A percentile compares a stretch with the other conserved stretches of the same genome.
phyloP scores from a whole-genome alignment of 2,329 filamentous ascomycete genomes.

The Cordyceps fumosorosea region DNA sequence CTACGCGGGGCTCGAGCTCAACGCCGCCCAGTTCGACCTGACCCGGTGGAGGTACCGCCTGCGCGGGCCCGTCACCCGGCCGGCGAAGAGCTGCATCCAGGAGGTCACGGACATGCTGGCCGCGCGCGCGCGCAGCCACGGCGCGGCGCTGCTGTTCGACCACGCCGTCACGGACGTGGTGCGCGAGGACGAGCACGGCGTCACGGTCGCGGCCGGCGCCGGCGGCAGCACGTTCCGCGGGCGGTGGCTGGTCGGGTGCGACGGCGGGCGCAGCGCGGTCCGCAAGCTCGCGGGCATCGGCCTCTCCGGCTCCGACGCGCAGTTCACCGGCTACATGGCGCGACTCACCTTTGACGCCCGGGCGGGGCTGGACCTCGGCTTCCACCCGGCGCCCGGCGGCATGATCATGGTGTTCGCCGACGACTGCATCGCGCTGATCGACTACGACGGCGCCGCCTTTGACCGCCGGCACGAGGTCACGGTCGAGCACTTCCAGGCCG shows the following conservation, averaged over 20 bases:
- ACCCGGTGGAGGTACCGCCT: conserved; percentile 25
- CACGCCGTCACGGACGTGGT: conserved; percentile 19
- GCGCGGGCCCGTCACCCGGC: conserved; percentile 22
- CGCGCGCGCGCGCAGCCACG: conserved; percentile 21
- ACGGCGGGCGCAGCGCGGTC: conserved; percentile 34
- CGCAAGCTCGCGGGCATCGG: conserved; percentile 31
- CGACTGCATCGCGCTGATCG: conserved; percentile 17
- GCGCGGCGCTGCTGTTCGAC: conserved; percentile 24
- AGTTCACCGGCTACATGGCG: conserved; percentile 29
- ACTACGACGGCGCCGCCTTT: conserved; percentile 18
- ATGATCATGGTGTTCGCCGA: conserved; percentile 24
- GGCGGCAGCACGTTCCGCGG: neutral
- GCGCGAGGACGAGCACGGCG: conserved; percentile 17
- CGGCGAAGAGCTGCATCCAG: conserved; percentile 18
- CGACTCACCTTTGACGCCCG: conserved; percentile 27
- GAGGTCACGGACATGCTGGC: conserved; percentile 18
- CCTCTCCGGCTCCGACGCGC: conserved; percentile 30
- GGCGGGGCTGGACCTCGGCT: conserved; percentile 22
- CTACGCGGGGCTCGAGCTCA: conserved; percentile 26
- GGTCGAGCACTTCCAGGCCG: conserved; percentile 18
- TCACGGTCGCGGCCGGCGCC: conserved; percentile 18
- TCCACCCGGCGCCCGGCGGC: conserved; percentile 16
- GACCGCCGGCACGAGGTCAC: conserved; percentile 17
- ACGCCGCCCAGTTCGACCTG: conserved; percentile 23
- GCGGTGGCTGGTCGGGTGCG: conserved; percentile 35